Evolutionary conservation across 768 basidiomycete genomes (phyloP), one percentile per base, ranked within the genome.

Genomic region (Pleurotus tuoliensis): DNA sequence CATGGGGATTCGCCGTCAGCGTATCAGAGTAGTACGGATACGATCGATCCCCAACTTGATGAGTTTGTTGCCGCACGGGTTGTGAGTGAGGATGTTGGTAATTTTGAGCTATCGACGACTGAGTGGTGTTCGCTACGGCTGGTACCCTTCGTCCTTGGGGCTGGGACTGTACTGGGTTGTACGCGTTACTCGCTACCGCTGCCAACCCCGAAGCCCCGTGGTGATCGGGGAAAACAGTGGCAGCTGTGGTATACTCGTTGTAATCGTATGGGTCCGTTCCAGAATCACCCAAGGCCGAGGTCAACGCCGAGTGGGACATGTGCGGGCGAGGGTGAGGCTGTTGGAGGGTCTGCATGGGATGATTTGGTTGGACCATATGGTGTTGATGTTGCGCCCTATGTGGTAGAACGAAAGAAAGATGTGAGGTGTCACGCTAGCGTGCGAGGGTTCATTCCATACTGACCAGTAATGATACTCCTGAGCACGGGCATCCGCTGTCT

Each of bases 401-500:
- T 13, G 49, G 30, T 25, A 30, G 16, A 18, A 5, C 18, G 39
- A 41, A 9, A 38, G 27, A 30, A 30, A 30, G 30, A 34, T 34
- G 30, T 34, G 30, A 34, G 39, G 41, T 41, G 51, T 53, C 37
- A 39, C 4, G 39, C 18, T 40, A 22, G 38, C 51, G 51, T 53
- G 39, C 51, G 39, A 53, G 51, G 24, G 39, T 18, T 3, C 13
- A 18, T 16, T n/a, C 18, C 16, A 16, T 53, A 53, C 51, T 53
- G 22, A 53, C 73, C 76, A 75, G 44, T 75, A 72, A 50, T 77
- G 76, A 62, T 80, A 82, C 51, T 77, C 71, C 1, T 66, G 71
- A 58, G 66, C 59, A 39, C 66, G 63, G 24, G 56, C 50, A 59
- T 68, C 63, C 6, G 57, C 56, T 11, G 49, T 45, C 18, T 38